Conservation (phyloP, 169 alveolate genomes). For the Cryptosporidium meleagridis region DNA sequence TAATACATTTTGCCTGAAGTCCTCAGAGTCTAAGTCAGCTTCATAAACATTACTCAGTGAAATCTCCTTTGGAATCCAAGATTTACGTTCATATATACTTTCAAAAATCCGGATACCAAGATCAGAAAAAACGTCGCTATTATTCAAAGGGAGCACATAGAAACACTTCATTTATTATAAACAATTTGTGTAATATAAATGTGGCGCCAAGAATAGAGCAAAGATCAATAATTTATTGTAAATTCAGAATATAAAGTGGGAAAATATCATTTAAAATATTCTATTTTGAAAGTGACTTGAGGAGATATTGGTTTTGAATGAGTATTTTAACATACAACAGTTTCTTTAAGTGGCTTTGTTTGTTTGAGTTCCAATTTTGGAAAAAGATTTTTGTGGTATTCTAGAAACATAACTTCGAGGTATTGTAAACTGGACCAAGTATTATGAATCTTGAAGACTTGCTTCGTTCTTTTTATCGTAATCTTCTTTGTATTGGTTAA, state of each 20-base stretch:
- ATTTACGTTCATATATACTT: background rate
- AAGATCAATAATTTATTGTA: background rate
- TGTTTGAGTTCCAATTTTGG: background rate
- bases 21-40: constrained; percentile 22
- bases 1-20: constrained; percentile 53
- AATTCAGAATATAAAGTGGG: background rate
- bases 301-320: background rate
- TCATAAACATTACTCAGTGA: constrained; percentile 21
- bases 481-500: constrained; percentile 5
- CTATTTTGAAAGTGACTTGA: background rate
- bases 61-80: background rate
- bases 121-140: constrained; percentile 19
- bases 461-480: background rate
- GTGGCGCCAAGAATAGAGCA: constrained; percentile 17
- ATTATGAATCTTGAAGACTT: background rate
- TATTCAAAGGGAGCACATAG: constrained; percentile 21
- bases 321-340: no score
- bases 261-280: background rate
- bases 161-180: constrained; percentile 38
- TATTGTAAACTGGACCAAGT: background rate
- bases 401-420: constrained; percentile 16
- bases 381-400: background rate
- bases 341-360: background rate
- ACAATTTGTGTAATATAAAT: background rate
- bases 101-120: constrained; percentile 15